phyloP scores from a whole-genome alignment of 2,329 filamentous ascomycete species.

The Microdochium nivale region DNA sequence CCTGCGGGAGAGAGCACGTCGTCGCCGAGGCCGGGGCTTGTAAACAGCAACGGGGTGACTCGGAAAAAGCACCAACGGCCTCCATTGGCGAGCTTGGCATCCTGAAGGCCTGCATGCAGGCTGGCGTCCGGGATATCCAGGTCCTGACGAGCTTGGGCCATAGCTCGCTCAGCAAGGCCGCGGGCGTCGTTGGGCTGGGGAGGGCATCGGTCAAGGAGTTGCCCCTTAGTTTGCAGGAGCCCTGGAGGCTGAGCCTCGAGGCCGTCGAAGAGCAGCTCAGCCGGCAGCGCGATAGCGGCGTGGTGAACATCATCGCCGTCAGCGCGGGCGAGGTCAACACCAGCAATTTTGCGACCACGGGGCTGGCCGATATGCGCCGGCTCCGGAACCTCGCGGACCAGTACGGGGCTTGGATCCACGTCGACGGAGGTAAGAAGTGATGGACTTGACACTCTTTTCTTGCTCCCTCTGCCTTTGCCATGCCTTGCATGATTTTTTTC shows the following conservation, averaged over 20 bases:
- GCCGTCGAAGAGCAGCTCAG: constrained; percentile 52
- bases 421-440: constrained; percentile 58
- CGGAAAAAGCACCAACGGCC: constrained; percentile 6
- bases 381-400: constrained; percentile 63
- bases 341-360: constrained; percentile 63
- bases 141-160: constrained; percentile 76
- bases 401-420: constrained; percentile 77
- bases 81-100: constrained; percentile 65
- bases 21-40: constrained; percentile 31
- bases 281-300: constrained; percentile 25
- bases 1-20: constrained; percentile 55
- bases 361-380: constrained; percentile 46
- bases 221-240: constrained; percentile 36
- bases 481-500: too few relatives aligned
- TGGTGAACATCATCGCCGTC: constrained; percentile 69
- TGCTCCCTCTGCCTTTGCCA: too few relatives aligned
- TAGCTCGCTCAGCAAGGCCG: constrained; percentile 77
- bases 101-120: constrained; percentile 52
- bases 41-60: constrained; percentile 8
- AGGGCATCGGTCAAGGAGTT: constrained; percentile 58
- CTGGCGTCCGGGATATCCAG: constrained; percentile 60
- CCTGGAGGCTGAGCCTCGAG: constrained; percentile 63
- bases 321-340: constrained; percentile 89
- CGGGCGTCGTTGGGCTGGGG: constrained; percentile 73
- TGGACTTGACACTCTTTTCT: not conserved